Percentiles rank a stretch among this genome's conserved stretches.
Conservation (phyloP, 352 stramenopile genomes). For the Thalassiosira ordinaria region DNA sequence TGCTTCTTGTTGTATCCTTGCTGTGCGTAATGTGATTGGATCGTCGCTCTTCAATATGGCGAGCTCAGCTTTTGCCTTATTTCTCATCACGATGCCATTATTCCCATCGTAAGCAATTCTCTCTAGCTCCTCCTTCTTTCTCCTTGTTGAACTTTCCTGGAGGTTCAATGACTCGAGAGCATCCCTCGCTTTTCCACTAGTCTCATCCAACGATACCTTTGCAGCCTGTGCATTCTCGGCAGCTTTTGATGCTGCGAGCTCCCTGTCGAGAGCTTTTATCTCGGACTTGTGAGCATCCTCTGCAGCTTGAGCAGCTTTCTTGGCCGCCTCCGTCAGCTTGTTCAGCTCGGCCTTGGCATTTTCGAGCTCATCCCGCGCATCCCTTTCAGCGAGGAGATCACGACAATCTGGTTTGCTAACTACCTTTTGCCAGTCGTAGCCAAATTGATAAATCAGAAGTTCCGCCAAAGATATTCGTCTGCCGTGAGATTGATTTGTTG, state of each 20-base stretch:
- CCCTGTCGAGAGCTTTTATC: constrained; percentile 11
- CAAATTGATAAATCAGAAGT: constrained; percentile 24
- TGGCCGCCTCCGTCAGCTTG: constrained; percentile 20
- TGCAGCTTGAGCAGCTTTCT: constrained; percentile 4
- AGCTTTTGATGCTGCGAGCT: neutral
- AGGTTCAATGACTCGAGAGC: constrained; percentile 43
- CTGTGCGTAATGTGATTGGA: constrained; percentile 49
- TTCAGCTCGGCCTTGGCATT: constrained; percentile 13
- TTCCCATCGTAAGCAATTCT: constrained; percentile 41
- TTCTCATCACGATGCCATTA: constrained; percentile 64
- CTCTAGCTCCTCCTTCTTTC: constrained; percentile 47
- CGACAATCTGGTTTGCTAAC: constrained; percentile 5
- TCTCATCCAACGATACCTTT: constrained; percentile 22
- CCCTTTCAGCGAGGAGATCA: constrained; percentile 25
- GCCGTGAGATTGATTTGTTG: no score
- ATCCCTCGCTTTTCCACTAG: constrained; percentile 34
- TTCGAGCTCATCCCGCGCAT: constrained; percentile 13
- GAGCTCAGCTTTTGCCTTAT: constrained; percentile 72
- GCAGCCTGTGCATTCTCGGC: constrained; percentile 7
- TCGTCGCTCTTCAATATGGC: constrained; percentile 60
- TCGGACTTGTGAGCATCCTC: constrained; percentile 31
- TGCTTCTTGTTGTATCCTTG: constrained; percentile 68
- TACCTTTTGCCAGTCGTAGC: constrained; percentile 22
- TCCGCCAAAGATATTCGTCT: constrained; percentile 24
- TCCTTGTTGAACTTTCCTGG: constrained; percentile 53